phyloP scores from a whole-genome alignment of 352 stramenopile species.

The Phytopythium boreale region DNA sequence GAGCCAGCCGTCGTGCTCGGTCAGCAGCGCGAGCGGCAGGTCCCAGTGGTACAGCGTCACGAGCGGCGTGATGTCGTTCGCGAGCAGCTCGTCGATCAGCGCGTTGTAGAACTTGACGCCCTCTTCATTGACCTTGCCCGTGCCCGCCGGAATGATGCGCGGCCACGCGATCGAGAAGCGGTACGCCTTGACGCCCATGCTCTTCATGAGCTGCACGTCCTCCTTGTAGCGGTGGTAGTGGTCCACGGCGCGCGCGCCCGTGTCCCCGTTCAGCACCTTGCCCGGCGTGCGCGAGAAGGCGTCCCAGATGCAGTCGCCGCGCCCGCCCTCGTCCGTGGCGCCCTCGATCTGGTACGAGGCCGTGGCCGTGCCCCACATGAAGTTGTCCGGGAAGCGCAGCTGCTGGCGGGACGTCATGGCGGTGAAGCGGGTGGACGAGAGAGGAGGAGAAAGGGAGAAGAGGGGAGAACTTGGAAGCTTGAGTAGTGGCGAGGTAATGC shows the following conservation, averaged over 20 bases:
- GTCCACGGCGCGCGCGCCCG: slow-evolving; percentile 85
- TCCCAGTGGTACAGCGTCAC: slow-evolving; percentile 97
- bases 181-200: slow-evolving; percentile 88
- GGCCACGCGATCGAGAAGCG: slow-evolving; percentile 92
- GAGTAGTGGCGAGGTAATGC: neutral
- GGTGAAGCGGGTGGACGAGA: neutral
- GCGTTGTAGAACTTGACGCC: slow-evolving; percentile 91
- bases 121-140: slow-evolving; percentile 69
- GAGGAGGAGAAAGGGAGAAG: neutral
- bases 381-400: slow-evolving; percentile 50
- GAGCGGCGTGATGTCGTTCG: slow-evolving; percentile 81
- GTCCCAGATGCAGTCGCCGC: slow-evolving; percentile 90
- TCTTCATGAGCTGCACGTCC: slow-evolving; percentile 90
- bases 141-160: slow-evolving; percentile 85
- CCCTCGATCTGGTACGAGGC: slow-evolving; percentile 94
- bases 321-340: slow-evolving; percentile 77
- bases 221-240: slow-evolving; percentile 89
- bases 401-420: slow-evolving; percentile 25
- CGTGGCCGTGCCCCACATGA: slow-evolving; percentile 87
- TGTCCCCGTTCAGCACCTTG: slow-evolving; percentile 72
- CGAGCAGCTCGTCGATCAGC: slow-evolving; percentile 87
- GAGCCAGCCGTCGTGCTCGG: slow-evolving; percentile 73
- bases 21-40: slow-evolving; percentile 83
- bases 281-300: slow-evolving; percentile 65
- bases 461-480: neutral